Evolutionary conservation across 345 rosid genomes (phyloP), one percentile per base, ranked within the genome.

Genomic region (Salix viminalis): DNA sequence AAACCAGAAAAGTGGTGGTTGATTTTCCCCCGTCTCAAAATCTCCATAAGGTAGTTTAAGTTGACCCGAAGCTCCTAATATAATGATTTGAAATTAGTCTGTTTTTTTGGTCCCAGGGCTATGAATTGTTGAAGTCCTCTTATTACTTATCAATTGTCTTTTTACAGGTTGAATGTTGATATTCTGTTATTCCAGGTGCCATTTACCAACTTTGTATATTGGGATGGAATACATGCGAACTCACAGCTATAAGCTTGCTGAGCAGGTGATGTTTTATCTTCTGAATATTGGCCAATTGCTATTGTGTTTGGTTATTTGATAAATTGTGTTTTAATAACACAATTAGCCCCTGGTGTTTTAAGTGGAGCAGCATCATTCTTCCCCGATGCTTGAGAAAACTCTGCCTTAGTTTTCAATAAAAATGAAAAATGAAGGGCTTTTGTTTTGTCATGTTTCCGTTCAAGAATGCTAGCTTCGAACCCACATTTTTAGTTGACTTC

Each of bases 151-250:
- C 69, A 76, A 83, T 87, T 88, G 87, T 84, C 80, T 78, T 86
- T 85, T 87, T 85, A 87, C 93, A 89, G 86, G 87, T 85, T 89
- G 85, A 91, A 80, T 90, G 81, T 87, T 91, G 90, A 87, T 85
- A 62, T 92, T 90, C 88, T 92, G 85, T 87, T 87, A 84, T 91
- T 89, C 88, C 91, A 93, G 98, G 94, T 96, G 98, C 85, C 98
- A 96, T 84, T 90, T 93, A 72, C 97, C 99, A 84, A 92, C 97
- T 81, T 69, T 93, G 81, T 96, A 90, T 88, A 93, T 93, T 75
- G 97, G 97, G 84, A 96, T 93, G 99, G 99, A 96, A 86, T 96
- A 96, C 88, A 92, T 89, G 96, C 89, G 97, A 85, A 96, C 92
- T 52, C 98, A 91, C 84, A 96, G 97, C 88, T 92, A 87, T 82